Base-by-base conservation (phyloP, 2,329 filamentous ascomycete genomes). In the Aspergillus versicolor region DNA sequence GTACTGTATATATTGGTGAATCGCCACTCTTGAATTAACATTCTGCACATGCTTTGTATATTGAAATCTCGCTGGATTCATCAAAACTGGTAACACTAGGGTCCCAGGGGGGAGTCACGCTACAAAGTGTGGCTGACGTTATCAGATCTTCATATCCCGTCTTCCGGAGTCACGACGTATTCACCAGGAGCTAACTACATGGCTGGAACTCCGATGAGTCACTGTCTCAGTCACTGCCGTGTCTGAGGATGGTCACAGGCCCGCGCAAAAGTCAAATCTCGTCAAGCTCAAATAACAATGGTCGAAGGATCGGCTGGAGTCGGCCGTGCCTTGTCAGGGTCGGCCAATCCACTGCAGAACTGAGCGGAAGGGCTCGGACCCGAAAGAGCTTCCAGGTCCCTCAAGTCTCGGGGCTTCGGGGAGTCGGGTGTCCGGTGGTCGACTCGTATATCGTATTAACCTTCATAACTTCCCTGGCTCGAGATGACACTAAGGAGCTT, bases 11-110 rank as follows among this genome's bases (percentile, higher is more conserved):
- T 72, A 71, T 64, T 63, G 58, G 65, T 90, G 76, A 63, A 95
- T 78, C 19, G 90, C 91, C 2, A 90, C 91, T 61, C 91, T 88
- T 65, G 65, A 61, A 66, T 64, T 57, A 69, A 59, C 46, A 48
- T n/a, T 42, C 27, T 42, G n/a, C 43, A 27, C 37, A 22, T 41
- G 38, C 22, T 15, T 38, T 24, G 15, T 19, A 37, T 38, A 32
- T 42, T 17, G 13, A 15, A 9, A 24, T 21, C 22, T 45, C 30
- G 13, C 5, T 12, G 21, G 44, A 17, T 19, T n/a, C 2, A 30
- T 46, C 27, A 27, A 27, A 19, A 32, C 13, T n/a, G 21, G 21
- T 44, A 44, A 21, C 19, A 19, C 15, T 30, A 27, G 22, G 21
- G 38, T 17, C 8, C 12, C 13, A 17, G 17, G 11, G 30, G 11